phyloP scores from a whole-genome alignment of 352 stramenopile genomes.

The Globisporangium paddicum region DNA sequence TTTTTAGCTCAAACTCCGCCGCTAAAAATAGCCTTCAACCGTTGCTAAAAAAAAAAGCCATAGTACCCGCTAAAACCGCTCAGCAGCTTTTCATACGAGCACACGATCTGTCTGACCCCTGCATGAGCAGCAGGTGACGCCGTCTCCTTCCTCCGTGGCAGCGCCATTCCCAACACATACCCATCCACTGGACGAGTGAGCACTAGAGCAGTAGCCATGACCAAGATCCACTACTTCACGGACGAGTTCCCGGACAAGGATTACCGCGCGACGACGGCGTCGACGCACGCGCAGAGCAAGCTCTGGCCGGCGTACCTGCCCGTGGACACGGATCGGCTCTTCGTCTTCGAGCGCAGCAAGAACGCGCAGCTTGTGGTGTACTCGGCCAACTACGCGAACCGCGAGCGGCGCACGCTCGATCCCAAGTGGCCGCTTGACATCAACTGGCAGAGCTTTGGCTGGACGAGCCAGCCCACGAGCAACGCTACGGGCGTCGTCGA shows the following conservation, averaged over 20 bases:
- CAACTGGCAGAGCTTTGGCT: slow-evolving; percentile 81
- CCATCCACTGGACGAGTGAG: too few species aligned
- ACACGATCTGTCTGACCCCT: neutral
- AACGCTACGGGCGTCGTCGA: slow-evolving; percentile 67
- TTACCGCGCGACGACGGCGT: slow-evolving; percentile 58
- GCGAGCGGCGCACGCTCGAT: slow-evolving; percentile 40
- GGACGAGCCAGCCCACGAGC: slow-evolving; percentile 56
- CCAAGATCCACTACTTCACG: slow-evolving; percentile 51
- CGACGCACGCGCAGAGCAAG: slow-evolving; percentile 49
- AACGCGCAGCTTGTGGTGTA: slow-evolving; percentile 81
- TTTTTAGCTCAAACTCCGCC: neutral
- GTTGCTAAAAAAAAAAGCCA: neutral
- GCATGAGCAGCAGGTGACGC: neutral
- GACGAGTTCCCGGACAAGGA: slow-evolving; percentile 68
- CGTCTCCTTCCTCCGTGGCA: neutral
- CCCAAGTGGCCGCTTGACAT: slow-evolving; percentile 69
- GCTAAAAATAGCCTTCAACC: neutral
- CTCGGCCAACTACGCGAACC: slow-evolving; percentile 59
- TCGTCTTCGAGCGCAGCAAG: slow-evolving; percentile 78
- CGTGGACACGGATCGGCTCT: slow-evolving; percentile 48
- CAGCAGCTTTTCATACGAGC: neutral
- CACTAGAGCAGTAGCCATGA: slow-evolving; percentile 8
- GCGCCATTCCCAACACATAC: too few species aligned
- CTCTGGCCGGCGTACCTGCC: slow-evolving; percentile 69
- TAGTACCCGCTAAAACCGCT: neutral